These are phyloP conservation scores for Kuraishia floccosa DNA, from an alignment of 805 yeast genomes.

Conservation along the genomic window DNA sequence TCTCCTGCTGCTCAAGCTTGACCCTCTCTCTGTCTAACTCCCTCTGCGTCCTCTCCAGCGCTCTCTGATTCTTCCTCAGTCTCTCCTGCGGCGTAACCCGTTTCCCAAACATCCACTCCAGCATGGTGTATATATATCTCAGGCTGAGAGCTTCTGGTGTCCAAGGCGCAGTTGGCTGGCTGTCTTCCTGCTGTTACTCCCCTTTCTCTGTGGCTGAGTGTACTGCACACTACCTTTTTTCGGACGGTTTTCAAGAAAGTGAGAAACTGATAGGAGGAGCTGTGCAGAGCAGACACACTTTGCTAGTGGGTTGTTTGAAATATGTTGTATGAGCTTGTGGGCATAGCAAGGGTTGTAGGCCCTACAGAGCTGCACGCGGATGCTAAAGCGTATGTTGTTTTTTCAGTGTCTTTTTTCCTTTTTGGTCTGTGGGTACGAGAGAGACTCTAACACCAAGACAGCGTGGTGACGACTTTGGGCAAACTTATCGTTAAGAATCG, in stretches of 20 bases:
- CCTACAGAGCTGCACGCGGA: constrained; percentile 41
- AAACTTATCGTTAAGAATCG: constrained; percentile 75
- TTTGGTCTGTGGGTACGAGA: background rate
- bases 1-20: constrained; percentile 86
- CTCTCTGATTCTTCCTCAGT: constrained; percentile 89
- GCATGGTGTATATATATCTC: constrained; percentile 24
- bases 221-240: too few relatives aligned
- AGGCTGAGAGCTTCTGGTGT: too few relatives aligned
- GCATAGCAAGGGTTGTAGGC: constrained; percentile 73
- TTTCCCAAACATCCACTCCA: constrained; percentile 96
- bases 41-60: constrained; percentile 87
- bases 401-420: background rate
- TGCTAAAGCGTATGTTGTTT: constrained; percentile 41
- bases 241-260: too few relatives aligned
- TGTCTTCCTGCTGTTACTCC: too few relatives aligned
- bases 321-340: constrained; percentile 87
- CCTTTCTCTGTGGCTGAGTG: too few relatives aligned
- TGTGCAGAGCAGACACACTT: too few relatives aligned
- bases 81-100: constrained; percentile 90
- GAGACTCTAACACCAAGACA: background rate
- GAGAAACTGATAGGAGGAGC: too few relatives aligned
- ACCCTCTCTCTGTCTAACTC: constrained; percentile 82
- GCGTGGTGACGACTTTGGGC: constrained; percentile 49
- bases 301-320: too few relatives aligned
- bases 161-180: too few relatives aligned